Evolutionary conservation across 768 basidiomycete genomes (phyloP), one percentile per base, ranked within the genome.

Genomic region (Pleurotus djamor): DNA sequence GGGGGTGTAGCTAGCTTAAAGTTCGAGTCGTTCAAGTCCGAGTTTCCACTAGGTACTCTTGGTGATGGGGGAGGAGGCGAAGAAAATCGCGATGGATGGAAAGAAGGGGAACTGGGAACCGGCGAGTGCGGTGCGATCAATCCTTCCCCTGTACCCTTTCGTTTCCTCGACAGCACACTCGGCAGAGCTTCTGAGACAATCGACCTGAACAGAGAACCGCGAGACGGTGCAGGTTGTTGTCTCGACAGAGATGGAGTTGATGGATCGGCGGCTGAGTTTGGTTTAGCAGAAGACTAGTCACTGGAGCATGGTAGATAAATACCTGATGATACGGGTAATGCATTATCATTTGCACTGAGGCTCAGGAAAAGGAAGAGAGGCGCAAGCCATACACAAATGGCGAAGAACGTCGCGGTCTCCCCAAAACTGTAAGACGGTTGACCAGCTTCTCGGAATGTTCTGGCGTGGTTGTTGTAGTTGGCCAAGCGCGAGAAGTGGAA

Each of bases 341-440:
- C 93, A 67, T 98, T 94, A 70, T 99, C 97, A 63, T 98, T 98
- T 13, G 97, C 96, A 62, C 93, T 96, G 55, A 99, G 77, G 68
- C 94, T 96, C 59, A 99, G 76, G 79, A 99, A 99, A 35, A 99
- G 74, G 74, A 96, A 99, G 34, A 99, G 72, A 2, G 97, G 97
- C 6, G 90, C 84, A 33, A 90, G 82, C 91, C 91, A 94, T n/a
- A 92, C 87, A 71, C 91, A 93, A 38, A 90, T 72, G 3, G 84
- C 90, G 62, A 94, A 93, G 73, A 94, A 93, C 7, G 91, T 88
- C 14, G 90, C 87, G 59, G 91, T 89, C 67, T 92, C 91, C 16
- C 82, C 79, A 65, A 93, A 92, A 5, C 79, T 76, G 33, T 59
- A 58, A 44, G 48, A 58, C 16, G 49, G 43, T 14, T 35, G 34